Evolutionary conservation across 768 basidiomycete species (phyloP).

Genomic region (Phylloporus rhodoxanthus): DNA sequence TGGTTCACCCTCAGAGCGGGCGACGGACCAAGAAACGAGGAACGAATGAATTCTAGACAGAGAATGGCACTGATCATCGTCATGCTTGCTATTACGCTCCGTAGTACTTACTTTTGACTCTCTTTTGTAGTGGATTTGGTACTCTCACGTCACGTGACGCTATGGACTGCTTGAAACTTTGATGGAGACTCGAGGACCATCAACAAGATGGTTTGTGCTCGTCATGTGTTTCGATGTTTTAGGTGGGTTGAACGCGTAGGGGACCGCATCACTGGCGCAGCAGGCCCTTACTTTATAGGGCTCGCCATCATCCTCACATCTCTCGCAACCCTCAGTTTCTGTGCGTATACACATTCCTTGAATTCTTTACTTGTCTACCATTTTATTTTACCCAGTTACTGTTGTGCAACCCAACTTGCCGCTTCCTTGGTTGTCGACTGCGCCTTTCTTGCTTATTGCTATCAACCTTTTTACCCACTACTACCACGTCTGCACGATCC

Average conservation of each 20-base stretch:
- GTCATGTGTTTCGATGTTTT: slow-evolving; percentile 49
- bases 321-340: slow-evolving; percentile 69
- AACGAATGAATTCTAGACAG: slow-evolving; percentile 38
- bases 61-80: slow-evolving; percentile 21
- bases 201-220: slow-evolving; percentile 24
- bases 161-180: no score
- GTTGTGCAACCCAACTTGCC: slow-evolving; percentile 66
- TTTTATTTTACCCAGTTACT: slow-evolving; percentile 50
- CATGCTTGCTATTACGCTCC: slow-evolving; percentile 5
- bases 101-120: background rate
- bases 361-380: background rate
- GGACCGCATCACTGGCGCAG: slow-evolving; percentile 81
- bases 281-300: slow-evolving; percentile 84
- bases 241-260: slow-evolving; percentile 63
- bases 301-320: slow-evolving; percentile 72
- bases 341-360: slow-evolving; percentile 41
- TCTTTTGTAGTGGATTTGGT: no score
- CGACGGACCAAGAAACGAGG: slow-evolving; percentile 38
- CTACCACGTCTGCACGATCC: slow-evolving; percentile 73
- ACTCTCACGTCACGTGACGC: no score
- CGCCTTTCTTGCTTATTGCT: slow-evolving; percentile 69
- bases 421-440: slow-evolving; percentile 53
- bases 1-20: slow-evolving; percentile 46
- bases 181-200: no score
- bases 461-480: slow-evolving; percentile 79